Evolutionary conservation across 164 flowering plant species (phyloP).

Genomic region (Umbilicus rupestris): DNA sequence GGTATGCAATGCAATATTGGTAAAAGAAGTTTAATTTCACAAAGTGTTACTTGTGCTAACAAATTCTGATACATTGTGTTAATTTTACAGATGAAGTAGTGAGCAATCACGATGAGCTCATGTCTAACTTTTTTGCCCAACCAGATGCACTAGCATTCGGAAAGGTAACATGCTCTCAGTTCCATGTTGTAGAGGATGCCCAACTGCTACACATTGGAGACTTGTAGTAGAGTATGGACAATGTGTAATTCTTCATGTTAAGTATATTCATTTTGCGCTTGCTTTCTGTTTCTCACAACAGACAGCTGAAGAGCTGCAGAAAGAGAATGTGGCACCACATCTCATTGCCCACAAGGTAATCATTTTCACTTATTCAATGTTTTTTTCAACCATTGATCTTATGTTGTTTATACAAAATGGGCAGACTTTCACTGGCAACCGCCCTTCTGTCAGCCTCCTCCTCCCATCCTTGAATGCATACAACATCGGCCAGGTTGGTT

Average conservation of each 20-base stretch:
- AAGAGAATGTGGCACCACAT: conserved; percentile 72
- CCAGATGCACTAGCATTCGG: conserved; percentile 99
- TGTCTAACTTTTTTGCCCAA: conserved; percentile 98
- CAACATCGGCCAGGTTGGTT: conserved; percentile 78
- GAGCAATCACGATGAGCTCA: conserved; percentile 93
- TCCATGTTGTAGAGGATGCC: background rate
- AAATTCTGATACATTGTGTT: background rate
- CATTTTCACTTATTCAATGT: conserved; percentile 1
- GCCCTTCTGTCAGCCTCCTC: conserved; percentile 86
- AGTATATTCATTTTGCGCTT: background rate
- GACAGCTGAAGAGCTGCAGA: conserved; percentile 72
- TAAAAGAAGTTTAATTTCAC: background rate
- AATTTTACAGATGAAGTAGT: conserved; percentile 68
- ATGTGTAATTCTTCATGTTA: too few relatives aligned
- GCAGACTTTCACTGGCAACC: conserved; percentile 92
- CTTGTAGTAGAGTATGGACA: too few relatives aligned
- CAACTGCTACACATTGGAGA: background rate
- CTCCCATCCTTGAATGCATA: conserved; percentile 83
- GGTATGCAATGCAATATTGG: conserved; percentile 28
- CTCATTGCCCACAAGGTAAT: conserved; percentile 91
- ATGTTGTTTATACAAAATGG: conserved; percentile 7
- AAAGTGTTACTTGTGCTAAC: background rate
- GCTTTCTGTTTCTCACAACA: conserved; percentile 15
- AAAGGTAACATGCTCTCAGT: conserved; percentile 39
- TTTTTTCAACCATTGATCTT: background rate